Evolutionary conservation across 306 rosid genomes (phyloP), one percentile per base, ranked within the genome.

Genomic region (Oemleria cerasiformis): DNA sequence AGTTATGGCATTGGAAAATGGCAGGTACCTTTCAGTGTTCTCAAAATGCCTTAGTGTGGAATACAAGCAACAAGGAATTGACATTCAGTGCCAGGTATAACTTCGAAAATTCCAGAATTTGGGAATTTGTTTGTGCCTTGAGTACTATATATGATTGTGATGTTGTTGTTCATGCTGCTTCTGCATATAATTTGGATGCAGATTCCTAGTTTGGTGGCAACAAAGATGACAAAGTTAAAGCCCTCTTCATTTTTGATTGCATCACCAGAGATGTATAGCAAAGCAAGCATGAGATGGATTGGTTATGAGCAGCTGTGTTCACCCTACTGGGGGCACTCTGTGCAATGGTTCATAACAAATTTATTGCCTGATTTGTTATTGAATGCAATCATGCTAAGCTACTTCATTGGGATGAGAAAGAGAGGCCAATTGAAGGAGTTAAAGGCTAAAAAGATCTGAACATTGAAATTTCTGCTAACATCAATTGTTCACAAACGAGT

Each of bases 81-180:
- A 80, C 59, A 50, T 75, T 58, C 84, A 80, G 74, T 75, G 80
- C 23, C 84, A 80, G 77, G 80, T 80, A 30, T 30, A 30, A 30
- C 36, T 30, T 30, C 3, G 36, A 30, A 30, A 30, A 30, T 30
- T 6, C 43, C 17, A 6, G 5, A n/a, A 21, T 63, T 63, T 40
- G 49, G 48, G 48, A 8, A 9, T 19, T 19, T 9, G 9, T 0
- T 9, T 54, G 60, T n/a, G n/a, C n/a, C n/a, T n/a, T 17, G 21
- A 50, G 16, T 21, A 6, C 23, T 17, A 7, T 50, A 50, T 7
- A 21, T 4, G 10, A 51, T 6, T 16, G 36, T 23, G 62, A 2
- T 56, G 16, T 21, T 23, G 3, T 9, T 23, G 39, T 6, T 10
- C 38, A 21, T 56, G 5, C 21, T 25, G 39, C 62, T 2, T 8